Evolutionary conservation across 371 early-diverging fungal genomes (phyloP), one percentile per base, ranked within the genome.

Genomic region (Mortierella sp.): DNA sequence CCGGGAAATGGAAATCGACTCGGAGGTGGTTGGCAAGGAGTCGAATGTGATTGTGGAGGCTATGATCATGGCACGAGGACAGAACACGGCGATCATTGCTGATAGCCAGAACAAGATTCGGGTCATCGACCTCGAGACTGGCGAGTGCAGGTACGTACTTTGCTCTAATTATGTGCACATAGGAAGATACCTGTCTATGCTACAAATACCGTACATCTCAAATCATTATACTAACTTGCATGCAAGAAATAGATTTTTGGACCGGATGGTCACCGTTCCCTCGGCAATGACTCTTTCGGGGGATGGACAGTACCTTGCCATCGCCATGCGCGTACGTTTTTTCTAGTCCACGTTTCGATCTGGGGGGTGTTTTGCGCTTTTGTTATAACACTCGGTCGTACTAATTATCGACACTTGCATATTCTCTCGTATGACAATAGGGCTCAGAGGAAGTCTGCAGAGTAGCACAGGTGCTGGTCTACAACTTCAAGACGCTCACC

Each of bases 401-500:
- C n/a, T 27, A 27, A 58, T 27, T 29, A 18, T 58, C 29, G 10
- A 41, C 32, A 10, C 32, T 24, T 18, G 43, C 24, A 21, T 73
- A 21, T 41, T 18, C 65, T 10, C 43, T n/a, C 18, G 0, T 29
- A 21, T 46, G 27, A 4, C 71, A 27, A 24, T 71, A 83, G 83
- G 70, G 70, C 38, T n/a, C 75, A 43, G 70, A 16, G 29, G 71
- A 63, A 12, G 54, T 83, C 21, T 84, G 81, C 68, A 78, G 85
- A 73, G 68, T 55, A 18, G 79, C 82, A 8, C 82, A 81, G 29
- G 71, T 85, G 1, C 56, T 85, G 3, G 71, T 85, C n/a, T 85
- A 78, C n/a, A 79, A 85, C 46, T 56, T 76, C 49, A 51, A 70
- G 27, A 63, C 82, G 0, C n/a, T 70, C 51, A 79, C 65, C 1